These are phyloP conservation scores for Nigrospora sphaerica DNA, from an alignment of 2,329 filamentous ascomycete genomes.

Conservation along the genomic window DNA sequence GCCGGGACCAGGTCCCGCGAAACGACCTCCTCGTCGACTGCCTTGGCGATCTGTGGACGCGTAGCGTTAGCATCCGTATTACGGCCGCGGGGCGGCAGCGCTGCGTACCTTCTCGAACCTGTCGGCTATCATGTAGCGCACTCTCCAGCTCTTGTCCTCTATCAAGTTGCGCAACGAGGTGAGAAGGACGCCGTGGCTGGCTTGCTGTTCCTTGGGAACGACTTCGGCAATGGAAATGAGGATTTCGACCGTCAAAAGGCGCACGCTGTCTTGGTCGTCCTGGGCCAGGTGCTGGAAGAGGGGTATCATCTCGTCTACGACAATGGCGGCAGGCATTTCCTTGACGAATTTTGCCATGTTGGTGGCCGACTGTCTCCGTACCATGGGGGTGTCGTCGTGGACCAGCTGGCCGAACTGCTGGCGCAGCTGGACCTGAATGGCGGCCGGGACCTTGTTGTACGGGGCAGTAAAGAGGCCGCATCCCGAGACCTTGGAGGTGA, in stretches of 20 bases:
- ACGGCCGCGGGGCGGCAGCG: not conserved
- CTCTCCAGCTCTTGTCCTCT: slow-evolving; percentile 99
- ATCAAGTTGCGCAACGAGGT: slow-evolving; percentile 88
- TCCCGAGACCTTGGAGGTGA: slow-evolving; percentile 97
- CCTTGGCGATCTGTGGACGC: slow-evolving; percentile 76
- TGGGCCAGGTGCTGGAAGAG: slow-evolving; percentile 94
- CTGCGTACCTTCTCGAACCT: slow-evolving; percentile 82
- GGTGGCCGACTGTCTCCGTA: slow-evolving; percentile 91
- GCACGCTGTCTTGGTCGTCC: slow-evolving; percentile 96
- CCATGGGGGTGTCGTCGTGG: slow-evolving; percentile 98
- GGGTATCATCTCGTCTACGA: slow-evolving; percentile 98
- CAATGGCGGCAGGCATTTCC: slow-evolving; percentile 84
- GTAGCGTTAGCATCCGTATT: slow-evolving; percentile 8
- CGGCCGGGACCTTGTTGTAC: slow-evolving; percentile 82
- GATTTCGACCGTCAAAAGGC: slow-evolving; percentile 91
- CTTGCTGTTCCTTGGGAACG: slow-evolving; percentile 95
- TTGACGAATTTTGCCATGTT: slow-evolving; percentile 97
- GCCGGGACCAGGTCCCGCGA: slow-evolving; percentile 89
- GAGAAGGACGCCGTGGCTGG: slow-evolving; percentile 87
- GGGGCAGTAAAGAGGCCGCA: slow-evolving; percentile 91
- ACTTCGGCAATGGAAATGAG: slow-evolving; percentile 95
- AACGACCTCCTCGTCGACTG: slow-evolving; percentile 94
- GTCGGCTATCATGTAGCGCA: slow-evolving; percentile 98
- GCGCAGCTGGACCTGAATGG: slow-evolving; percentile 85
- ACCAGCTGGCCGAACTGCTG: slow-evolving; percentile 90